phyloP scores from a whole-genome alignment of 257 asterid species.

The Ilex aquifolium region DNA sequence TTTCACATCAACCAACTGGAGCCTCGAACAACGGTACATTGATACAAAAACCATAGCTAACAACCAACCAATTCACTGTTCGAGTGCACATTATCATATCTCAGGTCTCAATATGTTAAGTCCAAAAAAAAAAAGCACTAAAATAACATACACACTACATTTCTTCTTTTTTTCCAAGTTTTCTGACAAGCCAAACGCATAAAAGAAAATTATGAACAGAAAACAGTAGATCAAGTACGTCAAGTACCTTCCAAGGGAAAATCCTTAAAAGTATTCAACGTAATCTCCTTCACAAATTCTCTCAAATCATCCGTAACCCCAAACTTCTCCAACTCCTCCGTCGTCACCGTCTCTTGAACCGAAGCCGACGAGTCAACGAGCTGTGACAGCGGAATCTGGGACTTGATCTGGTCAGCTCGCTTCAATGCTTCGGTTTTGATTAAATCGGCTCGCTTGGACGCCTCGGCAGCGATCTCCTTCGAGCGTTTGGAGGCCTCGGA shows the following conservation, averaged over 20 bases:
- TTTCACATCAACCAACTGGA: too few species aligned
- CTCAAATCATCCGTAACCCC: slow-evolving; percentile 82
- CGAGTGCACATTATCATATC: too few species aligned
- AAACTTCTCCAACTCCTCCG: slow-evolving; percentile 55
- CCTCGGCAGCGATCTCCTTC: slow-evolving; percentile 44
- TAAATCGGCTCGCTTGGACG: slow-evolving; percentile 57
- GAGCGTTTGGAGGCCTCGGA: slow-evolving; percentile 42
- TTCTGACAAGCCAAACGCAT: background rate
- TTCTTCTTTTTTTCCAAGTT: background rate
- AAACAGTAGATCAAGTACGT: too few species aligned
- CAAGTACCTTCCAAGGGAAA: slow-evolving; percentile 18
- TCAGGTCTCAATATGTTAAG: too few species aligned
- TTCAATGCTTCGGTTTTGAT: slow-evolving; percentile 56
- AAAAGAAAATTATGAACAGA: too few species aligned
- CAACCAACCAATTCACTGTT: too few species aligned
- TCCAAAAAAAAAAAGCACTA: too few species aligned
- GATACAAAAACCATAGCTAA: too few species aligned
- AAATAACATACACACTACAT: too few species aligned
- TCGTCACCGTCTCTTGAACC: slow-evolving; percentile 17
- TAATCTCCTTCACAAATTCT: slow-evolving; percentile 69
- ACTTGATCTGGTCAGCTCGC: slow-evolving; percentile 90
- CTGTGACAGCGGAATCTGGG: slow-evolving; percentile 61
- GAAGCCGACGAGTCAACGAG: slow-evolving; percentile 42
- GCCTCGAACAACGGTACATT: too few species aligned
- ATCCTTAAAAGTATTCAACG: slow-evolving; percentile 60